Percentiles rank a stretch among this genome's conserved stretches.
Evolutionary conservation across 345 rosid species (phyloP).

Genomic region (Citrus inodora): DNA sequence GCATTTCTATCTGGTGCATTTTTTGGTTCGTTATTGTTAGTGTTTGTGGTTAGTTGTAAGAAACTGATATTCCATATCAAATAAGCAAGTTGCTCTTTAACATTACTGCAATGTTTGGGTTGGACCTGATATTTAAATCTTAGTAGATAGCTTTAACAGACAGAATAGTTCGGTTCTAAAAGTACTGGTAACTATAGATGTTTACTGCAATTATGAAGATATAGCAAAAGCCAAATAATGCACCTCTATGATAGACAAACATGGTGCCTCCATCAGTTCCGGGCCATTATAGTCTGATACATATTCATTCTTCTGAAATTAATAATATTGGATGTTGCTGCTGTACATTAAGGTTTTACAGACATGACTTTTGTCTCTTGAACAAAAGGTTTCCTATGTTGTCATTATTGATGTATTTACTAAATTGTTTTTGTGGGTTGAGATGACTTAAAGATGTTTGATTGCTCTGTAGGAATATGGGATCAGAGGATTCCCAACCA

Average conservation of each 20-base stretch:
- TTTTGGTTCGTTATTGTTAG: not conserved
- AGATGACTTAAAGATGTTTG: not conserved
- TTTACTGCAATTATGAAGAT: not conserved
- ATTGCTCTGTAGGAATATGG: conserved; percentile 71
- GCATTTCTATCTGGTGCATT: not conserved
- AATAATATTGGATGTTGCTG: not conserved
- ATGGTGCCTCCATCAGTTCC: not conserved
- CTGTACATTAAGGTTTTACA: not conserved
- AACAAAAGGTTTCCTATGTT: too few relatives aligned
- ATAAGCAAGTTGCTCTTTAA: not conserved
- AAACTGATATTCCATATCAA: not conserved
- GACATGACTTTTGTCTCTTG: not conserved
- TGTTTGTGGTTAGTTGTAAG: not conserved
- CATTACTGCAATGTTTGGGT: not conserved
- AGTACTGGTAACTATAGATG: not conserved
- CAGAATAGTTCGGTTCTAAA: not conserved
- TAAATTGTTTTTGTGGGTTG: not conserved
- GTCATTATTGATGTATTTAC: not conserved
- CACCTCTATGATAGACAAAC: too few relatives aligned
- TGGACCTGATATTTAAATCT: not conserved
- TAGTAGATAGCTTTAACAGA: not conserved
- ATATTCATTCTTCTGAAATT: not conserved
- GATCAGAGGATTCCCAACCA: conserved; percentile 87
- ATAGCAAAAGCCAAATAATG: too few relatives aligned
- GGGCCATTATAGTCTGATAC: not conserved